Conservation (phyloP, 2,329 filamentous ascomycete species). For the Ophiostoma angusticollis region DNA sequence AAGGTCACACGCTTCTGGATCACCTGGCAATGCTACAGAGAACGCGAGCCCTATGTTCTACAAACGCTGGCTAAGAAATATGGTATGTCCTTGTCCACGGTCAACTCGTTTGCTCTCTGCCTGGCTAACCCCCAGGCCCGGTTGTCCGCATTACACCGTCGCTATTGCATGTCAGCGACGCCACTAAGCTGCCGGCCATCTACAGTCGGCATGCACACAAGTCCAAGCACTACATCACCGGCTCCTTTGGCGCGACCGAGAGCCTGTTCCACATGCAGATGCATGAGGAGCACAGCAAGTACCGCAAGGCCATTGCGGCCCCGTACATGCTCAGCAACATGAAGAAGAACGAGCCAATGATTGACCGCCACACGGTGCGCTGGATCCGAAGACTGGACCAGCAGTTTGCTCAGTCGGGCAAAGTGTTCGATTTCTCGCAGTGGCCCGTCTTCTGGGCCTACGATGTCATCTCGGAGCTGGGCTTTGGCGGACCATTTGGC, state of each 20-base stretch:
- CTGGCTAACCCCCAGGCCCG: slow-evolving; percentile 25
- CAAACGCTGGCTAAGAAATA: slow-evolving; percentile 24
- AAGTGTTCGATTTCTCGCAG: slow-evolving; percentile 39
- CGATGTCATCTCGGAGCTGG: slow-evolving; percentile 43
- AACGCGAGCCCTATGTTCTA: slow-evolving; percentile 30
- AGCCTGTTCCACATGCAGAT: slow-evolving; percentile 46
- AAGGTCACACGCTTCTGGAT: slow-evolving; percentile 36
- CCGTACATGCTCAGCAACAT: slow-evolving; percentile 46
- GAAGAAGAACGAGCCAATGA: slow-evolving; percentile 44
- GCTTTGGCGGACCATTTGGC: slow-evolving; percentile 42
- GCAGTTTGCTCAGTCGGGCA: slow-evolving; percentile 30
- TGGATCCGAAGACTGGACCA: slow-evolving; percentile 37
- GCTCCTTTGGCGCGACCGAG: slow-evolving; percentile 42
- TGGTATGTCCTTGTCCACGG: neutral
- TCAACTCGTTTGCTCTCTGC: neutral
- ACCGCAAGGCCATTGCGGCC: slow-evolving; percentile 40
- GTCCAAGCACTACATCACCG: slow-evolving; percentile 45
- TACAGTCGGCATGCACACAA: slow-evolving; percentile 45
- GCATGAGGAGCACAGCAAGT: slow-evolving; percentile 34
- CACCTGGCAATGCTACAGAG: slow-evolving; percentile 35
- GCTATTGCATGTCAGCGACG: slow-evolving; percentile 38
- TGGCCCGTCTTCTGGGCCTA: slow-evolving; percentile 46
- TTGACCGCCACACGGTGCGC: slow-evolving; percentile 35
- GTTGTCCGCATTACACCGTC: slow-evolving; percentile 40
- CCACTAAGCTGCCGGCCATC: slow-evolving; percentile 40